Base-by-base conservation (phyloP, 768 basidiomycete species). In the Boletus rubroflammeus region DNA sequence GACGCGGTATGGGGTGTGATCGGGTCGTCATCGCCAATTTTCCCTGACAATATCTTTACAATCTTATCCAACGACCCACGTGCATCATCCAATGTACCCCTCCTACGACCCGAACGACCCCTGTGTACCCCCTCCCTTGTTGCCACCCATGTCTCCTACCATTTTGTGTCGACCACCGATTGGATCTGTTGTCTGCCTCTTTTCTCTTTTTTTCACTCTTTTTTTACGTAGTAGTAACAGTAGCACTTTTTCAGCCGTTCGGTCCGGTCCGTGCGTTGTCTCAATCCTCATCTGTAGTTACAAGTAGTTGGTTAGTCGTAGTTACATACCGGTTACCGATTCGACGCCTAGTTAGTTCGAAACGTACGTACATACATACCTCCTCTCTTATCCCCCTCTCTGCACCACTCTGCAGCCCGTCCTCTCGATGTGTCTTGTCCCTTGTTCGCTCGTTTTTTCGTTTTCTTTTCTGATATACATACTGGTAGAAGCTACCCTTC, bases 1-100 rank as follows among this genome's bases (percentile, higher is more conserved):
- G 10, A 76, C 85, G 62, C 87, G 93, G 43, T 99, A 98, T 65
- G 86, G 86, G 59, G 92, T 98, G 45, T 96, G 76, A 74, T 47
- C 34, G 43, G 55, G 56, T 51, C 39, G n/a, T 46, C 46, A 13
- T 40, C 23, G 1, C 28, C 31, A 46, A 50, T 17, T 26, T 38
- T 6, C 29, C 26, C 17, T 26, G 15, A 32, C 49, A 38, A 56
- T 44, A 49, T 57, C 41, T 51, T 55, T 23, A 66, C 26, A 57
- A 66, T 56, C 53, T 56, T 46, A 53, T 43, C 36, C 49, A 61
- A n/a, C 28, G 50, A 62, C 40, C 45, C 35, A 40, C 34, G 36
- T 40, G 32, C 50, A 45, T 19, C 26, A 38, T 42, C 42, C 55
- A 36, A 44, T 57, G 61, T 62, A 52, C 55, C 36, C 38, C 52